These are phyloP conservation scores for Wickerhamomyces tratensis DNA, from an alignment of 805 yeast genomes.

Conservation along the genomic window DNA sequence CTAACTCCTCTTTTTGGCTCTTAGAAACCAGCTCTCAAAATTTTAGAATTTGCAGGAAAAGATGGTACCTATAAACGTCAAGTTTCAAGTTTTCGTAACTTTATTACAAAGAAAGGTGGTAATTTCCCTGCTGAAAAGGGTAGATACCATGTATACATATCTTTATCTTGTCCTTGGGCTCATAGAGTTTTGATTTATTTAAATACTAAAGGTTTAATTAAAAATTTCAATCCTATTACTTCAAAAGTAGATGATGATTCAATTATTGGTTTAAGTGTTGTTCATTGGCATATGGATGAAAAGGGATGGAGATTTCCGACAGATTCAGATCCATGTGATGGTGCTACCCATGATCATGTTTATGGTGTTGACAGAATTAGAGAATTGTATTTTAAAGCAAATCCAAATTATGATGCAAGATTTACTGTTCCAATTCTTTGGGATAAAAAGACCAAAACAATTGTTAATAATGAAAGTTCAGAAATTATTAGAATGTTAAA, in stretches of 20 bases:
- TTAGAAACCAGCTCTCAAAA: constrained; percentile 23
- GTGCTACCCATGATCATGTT: constrained; percentile 46
- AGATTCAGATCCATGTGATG: constrained; percentile 27
- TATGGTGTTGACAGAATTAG: constrained; percentile 51
- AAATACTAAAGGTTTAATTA: constrained; percentile 60
- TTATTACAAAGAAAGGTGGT: constrained; percentile 43
- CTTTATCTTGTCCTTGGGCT: constrained; percentile 94
- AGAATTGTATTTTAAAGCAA: constrained; percentile 66
- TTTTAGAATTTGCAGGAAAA: constrained; percentile 37
- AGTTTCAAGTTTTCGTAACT: constrained; percentile 51
- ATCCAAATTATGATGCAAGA: constrained; percentile 71
- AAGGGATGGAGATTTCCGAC: constrained; percentile 83
- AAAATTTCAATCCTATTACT: constrained; percentile 24
- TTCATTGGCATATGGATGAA: constrained; percentile 83
- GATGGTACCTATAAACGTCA: constrained; percentile 50
- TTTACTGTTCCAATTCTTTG: constrained; percentile 91
- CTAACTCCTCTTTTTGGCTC: no score
- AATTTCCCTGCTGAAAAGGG: constrained; percentile 63
- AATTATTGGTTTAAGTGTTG: constrained; percentile 62
- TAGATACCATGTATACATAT: constrained; percentile 82
- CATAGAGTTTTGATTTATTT: constrained; percentile 74
- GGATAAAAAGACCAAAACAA: constrained; percentile 75
- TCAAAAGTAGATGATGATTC: constrained; percentile 24
- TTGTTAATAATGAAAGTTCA: constrained; percentile 86
- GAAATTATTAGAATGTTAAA: constrained; percentile 84